Conservation (phyloP, 352 stramenopile species). For the Pythium folliculosum region DNA sequence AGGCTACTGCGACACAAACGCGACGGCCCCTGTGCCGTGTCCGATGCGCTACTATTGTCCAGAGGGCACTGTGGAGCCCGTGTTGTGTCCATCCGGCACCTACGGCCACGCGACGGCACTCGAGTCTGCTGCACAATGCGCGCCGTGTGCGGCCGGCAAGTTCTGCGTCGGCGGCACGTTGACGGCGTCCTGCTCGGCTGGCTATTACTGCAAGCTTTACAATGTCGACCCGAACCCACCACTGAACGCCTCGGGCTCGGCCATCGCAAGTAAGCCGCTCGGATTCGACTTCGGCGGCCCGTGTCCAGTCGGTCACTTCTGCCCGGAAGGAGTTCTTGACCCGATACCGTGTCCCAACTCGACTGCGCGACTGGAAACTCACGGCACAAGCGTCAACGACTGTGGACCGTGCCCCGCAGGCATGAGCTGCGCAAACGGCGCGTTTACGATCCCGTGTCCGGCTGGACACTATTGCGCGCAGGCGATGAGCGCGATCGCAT, state of each 20-base stretch:
- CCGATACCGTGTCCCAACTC: constrained; percentile 67
- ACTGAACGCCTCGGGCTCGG: neutral
- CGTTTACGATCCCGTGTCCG: constrained; percentile 61
- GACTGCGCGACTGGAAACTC: constrained; percentile 50
- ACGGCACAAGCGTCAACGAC: constrained; percentile 56
- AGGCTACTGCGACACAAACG: constrained; percentile 70
- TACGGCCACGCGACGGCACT: constrained; percentile 65
- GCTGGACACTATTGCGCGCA: constrained; percentile 60
- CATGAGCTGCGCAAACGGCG: constrained; percentile 82
- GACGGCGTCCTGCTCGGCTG: constrained; percentile 74
- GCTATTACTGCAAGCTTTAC: constrained; percentile 80
- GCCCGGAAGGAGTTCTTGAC: constrained; percentile 66
- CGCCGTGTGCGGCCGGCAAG: constrained; percentile 63
- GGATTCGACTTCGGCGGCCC: constrained; percentile 60
- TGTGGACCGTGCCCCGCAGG: constrained; percentile 82
- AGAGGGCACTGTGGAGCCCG: constrained; percentile 38
- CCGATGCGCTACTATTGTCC: constrained; percentile 76
- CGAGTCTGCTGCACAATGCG: constrained; percentile 50
- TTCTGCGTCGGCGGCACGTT: constrained; percentile 79
- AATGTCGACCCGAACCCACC: constrained; percentile 61
- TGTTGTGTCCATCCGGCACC: constrained; percentile 78
- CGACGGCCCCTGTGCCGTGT: constrained; percentile 50
- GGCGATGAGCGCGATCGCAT: constrained; percentile 45
- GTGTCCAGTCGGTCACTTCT: constrained; percentile 79
- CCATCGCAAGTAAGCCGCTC: constrained; percentile 20